phyloP scores from a whole-genome alignment of 805 yeast genomes.

The Blastobotrys peoriensis region DNA sequence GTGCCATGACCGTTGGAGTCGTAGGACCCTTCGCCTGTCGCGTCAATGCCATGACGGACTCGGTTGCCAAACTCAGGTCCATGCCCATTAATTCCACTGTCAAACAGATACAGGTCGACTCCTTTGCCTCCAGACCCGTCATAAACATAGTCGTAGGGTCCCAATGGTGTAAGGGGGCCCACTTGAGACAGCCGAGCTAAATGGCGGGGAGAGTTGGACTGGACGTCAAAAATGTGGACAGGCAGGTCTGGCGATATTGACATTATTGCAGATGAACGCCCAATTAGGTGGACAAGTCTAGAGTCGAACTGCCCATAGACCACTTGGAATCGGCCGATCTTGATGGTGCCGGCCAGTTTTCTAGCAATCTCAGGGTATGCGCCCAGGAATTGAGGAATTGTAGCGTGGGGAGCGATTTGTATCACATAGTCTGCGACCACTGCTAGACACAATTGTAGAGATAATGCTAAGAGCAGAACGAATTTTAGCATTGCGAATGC shows the following conservation, averaged over 20 bases:
- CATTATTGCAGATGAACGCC: conserved; percentile 18
- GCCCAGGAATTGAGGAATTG: conserved; percentile 16
- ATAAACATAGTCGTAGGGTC: conserved; percentile 31
- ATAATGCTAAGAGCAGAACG: neutral
- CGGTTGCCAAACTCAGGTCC: conserved; percentile 36
- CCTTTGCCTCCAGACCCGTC: conserved; percentile 44
- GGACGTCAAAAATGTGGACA: conserved; percentile 51
- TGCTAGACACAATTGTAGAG: neutral
- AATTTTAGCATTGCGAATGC: no score
- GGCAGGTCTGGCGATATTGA: conserved; percentile 62
- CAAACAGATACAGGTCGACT: conserved; percentile 70
- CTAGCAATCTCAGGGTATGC: conserved; percentile 17
- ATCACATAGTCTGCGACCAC: conserved; percentile 13
- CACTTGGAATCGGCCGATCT: conserved; percentile 20
- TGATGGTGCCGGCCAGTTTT: conserved; percentile 11
- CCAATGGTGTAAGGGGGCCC: conserved; percentile 29
- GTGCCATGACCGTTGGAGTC: conserved; percentile 86
- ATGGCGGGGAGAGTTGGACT: conserved; percentile 48
- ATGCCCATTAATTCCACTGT: conserved; percentile 57
- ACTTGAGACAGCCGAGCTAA: conserved; percentile 27
- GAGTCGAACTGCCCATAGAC: conserved; percentile 20
- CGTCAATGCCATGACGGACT: conserved; percentile 38
- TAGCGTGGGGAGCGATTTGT: conserved; percentile 18
- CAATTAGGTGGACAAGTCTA: conserved; percentile 3
- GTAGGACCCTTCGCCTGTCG: conserved; percentile 43